Conservation (phyloP, 2,329 filamentous ascomycete genomes). For the Diaporthe aspalathi region DNA sequence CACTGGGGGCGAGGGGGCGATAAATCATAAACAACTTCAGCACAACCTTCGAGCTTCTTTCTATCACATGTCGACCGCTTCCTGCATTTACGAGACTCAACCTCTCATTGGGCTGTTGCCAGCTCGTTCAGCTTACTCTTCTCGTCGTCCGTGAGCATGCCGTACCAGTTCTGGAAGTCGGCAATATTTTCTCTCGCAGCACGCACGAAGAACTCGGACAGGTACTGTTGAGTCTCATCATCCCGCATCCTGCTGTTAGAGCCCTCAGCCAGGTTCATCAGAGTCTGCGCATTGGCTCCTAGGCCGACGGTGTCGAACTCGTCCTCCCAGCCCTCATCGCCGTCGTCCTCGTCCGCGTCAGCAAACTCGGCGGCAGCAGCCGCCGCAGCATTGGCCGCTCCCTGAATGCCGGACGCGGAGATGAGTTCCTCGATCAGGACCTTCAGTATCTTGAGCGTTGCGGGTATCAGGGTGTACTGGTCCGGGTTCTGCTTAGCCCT, state of each 20-base stretch:
- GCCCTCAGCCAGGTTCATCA: slow-evolving; percentile 81
- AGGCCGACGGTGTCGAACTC: slow-evolving; percentile 82
- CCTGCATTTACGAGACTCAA: not conserved
- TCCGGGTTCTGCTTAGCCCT: slow-evolving; percentile 90
- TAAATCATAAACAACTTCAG: not conserved
- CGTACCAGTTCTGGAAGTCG: slow-evolving; percentile 68
- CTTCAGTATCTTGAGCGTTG: slow-evolving; percentile 95
- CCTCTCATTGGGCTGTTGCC: slow-evolving; percentile 46
- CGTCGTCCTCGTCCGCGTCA: slow-evolving; percentile 72
- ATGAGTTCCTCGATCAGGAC: slow-evolving; percentile 92
- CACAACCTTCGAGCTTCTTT: not conserved
- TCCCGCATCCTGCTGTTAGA: slow-evolving; percentile 76
- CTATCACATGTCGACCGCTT: slow-evolving; percentile 8
- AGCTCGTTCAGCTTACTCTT: slow-evolving; percentile 67
- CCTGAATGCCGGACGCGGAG: slow-evolving; percentile 77
- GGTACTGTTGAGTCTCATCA: slow-evolving; percentile 88
- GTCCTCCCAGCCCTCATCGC: slow-evolving; percentile 91
- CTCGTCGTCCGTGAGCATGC: slow-evolving; percentile 65
- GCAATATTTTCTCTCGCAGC: slow-evolving; percentile 67
- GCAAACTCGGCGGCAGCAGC: slow-evolving; percentile 67
- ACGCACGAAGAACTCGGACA: slow-evolving; percentile 82
- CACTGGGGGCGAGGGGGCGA: not conserved
- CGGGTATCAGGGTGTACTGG: slow-evolving; percentile 86
- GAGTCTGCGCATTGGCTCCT: slow-evolving; percentile 76
- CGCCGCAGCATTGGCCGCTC: slow-evolving; percentile 70